These are phyloP conservation scores for Yarrowia sp. DNA, from an alignment of 805 yeast species.

Conservation along the genomic window DNA sequence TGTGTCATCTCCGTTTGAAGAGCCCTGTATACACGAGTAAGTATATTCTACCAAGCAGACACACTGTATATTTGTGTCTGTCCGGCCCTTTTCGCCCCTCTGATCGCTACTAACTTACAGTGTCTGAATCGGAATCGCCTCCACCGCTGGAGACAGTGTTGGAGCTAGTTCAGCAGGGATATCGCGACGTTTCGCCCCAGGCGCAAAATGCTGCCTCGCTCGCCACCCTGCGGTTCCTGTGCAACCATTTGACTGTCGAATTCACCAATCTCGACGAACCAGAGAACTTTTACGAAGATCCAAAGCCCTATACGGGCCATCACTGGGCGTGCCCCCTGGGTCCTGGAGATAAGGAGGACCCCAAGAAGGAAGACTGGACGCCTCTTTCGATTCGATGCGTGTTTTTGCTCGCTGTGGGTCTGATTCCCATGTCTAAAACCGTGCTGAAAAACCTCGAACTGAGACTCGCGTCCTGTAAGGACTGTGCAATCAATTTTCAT, in stretches of 20 bases:
- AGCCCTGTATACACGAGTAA: constrained; percentile 27
- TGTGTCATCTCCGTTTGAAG: not conserved
- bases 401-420: constrained; percentile 31
- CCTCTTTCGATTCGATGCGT: constrained; percentile 31
- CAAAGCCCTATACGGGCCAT: constrained; percentile 28
- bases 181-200: constrained; percentile 11
- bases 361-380: constrained; percentile 25
- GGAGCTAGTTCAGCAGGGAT: constrained; percentile 33
- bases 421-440: constrained; percentile 27
- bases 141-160: constrained; percentile 34
- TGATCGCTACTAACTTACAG: constrained; percentile 7
- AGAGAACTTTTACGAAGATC: constrained; percentile 16
- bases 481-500: constrained; percentile 30
- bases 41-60: not conserved
- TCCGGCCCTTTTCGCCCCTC: too few relatives aligned
- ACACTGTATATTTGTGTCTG: not conserved
- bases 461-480: constrained; percentile 31
- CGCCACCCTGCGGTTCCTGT: constrained; percentile 17
- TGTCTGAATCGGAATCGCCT: constrained; percentile 25
- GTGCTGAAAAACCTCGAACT: constrained; percentile 36
- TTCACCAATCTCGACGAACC: constrained; percentile 15
- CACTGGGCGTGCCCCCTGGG: constrained; percentile 26
- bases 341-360: constrained; percentile 1
- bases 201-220: constrained; percentile 36
- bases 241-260: constrained; percentile 22